These are phyloP conservation scores for Teunomyces pallodes DNA, from an alignment of 805 yeast species.

Conservation along the genomic window DNA sequence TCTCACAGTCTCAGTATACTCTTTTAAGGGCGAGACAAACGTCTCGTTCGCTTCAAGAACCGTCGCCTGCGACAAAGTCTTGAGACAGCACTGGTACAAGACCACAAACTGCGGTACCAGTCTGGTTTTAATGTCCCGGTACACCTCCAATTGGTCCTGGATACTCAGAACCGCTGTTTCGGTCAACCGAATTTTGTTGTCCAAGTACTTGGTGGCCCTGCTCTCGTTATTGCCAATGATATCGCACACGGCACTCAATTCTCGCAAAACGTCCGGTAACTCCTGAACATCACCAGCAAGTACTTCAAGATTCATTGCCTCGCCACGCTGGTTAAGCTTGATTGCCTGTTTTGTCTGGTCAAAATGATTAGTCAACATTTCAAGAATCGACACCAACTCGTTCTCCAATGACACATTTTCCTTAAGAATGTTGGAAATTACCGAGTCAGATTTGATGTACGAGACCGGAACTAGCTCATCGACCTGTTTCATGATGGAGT, in stretches of 20 bases:
- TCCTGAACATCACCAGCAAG: slow-evolving; percentile 54
- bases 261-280: slow-evolving; percentile 52
- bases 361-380: slow-evolving; percentile 74
- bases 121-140: slow-evolving; percentile 20
- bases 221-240: slow-evolving; percentile 34
- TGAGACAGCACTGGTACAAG: slow-evolving; percentile 10
- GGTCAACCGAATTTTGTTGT: slow-evolving; percentile 11
- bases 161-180: slow-evolving; percentile 14
- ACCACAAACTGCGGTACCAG: slow-evolving; percentile 24
- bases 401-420: slow-evolving; percentile 55
- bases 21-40: slow-evolving; percentile 9
- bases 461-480: slow-evolving; percentile 19
- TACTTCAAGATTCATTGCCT: slow-evolving; percentile 32
- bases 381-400: slow-evolving; percentile 67
- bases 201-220: slow-evolving; percentile 24
- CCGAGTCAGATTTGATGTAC: slow-evolving; percentile 14
- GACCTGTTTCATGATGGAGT: slow-evolving; percentile 13
- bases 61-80: slow-evolving; percentile 4
- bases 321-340: slow-evolving; percentile 30
- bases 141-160: slow-evolving; percentile 15
- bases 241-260: slow-evolving; percentile 39
- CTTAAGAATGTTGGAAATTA: slow-evolving; percentile 23
- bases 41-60: slow-evolving; percentile 9
- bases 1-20: slow-evolving; percentile 24
- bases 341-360: slow-evolving; percentile 68